These are phyloP conservation scores for Fusarium transvaalense DNA, from an alignment of 2,329 filamentous ascomycete genomes.

Conservation along the genomic window DNA sequence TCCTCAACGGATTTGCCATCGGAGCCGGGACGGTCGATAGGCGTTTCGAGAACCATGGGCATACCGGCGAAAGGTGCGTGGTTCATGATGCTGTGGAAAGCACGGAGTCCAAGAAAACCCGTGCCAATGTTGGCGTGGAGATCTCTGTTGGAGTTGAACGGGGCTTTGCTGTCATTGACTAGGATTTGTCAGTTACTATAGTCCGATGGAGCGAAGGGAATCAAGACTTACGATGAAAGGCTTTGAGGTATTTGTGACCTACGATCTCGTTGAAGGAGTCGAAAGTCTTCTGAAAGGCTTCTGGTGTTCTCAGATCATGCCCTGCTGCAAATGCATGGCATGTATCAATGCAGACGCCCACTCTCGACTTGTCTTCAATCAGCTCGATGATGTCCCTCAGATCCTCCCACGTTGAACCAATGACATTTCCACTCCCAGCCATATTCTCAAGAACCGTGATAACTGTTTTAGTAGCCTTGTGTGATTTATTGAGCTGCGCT, in stretches of 20 bases:
- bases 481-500: slow-evolving; percentile 82
- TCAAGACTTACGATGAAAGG: slow-evolving; percentile 73
- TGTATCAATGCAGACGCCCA: slow-evolving; percentile 96
- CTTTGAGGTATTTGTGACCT: slow-evolving; percentile 82
- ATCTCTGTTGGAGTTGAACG: slow-evolving; percentile 83
- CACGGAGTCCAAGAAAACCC: slow-evolving; percentile 88
- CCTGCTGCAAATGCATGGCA: slow-evolving; percentile 96
- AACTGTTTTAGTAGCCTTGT: slow-evolving; percentile 80
- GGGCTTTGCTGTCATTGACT: slow-evolving; percentile 96
- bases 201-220: neutral
- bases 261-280: slow-evolving; percentile 81
- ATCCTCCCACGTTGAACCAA: slow-evolving; percentile 88
- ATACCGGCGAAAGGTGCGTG: slow-evolving; percentile 78
- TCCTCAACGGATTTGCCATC: slow-evolving; percentile 80
- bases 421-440: slow-evolving; percentile 88
- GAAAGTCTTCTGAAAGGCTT: slow-evolving; percentile 79
- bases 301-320: slow-evolving; percentile 85
- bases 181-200: slow-evolving; percentile 6
- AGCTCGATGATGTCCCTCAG: slow-evolving; percentile 84
- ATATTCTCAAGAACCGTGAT: slow-evolving; percentile 94
- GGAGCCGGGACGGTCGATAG: slow-evolving; percentile 78
- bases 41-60: slow-evolving; percentile 97
- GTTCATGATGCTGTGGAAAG: slow-evolving; percentile 94
- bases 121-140: slow-evolving; percentile 97
- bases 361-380: slow-evolving; percentile 82